These are phyloP conservation scores for Alisma plantagoaquatica DNA, from an alignment of 106 monocot genomes.

Conservation along the genomic window DNA sequence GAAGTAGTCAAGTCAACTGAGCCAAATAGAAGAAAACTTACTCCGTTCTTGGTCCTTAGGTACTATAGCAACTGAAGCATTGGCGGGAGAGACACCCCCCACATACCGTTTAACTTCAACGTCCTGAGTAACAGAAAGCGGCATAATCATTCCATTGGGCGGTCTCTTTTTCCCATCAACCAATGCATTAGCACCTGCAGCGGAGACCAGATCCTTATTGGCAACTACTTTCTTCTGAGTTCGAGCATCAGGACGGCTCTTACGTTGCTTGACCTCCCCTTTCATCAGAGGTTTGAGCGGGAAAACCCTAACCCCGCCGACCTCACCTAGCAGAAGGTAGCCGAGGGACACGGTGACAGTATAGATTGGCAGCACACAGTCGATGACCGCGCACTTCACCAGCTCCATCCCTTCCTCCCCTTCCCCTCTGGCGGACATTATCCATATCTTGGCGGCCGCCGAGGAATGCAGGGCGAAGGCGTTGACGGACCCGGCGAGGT, in stretches of 20 bases:
- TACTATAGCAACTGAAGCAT: no score
- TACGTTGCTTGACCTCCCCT: slow-evolving; percentile 10
- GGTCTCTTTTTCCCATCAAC: slow-evolving; percentile 15
- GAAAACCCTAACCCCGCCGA: slow-evolving; percentile 44
- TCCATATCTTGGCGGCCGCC: slow-evolving; percentile 38
- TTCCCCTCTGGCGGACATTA: slow-evolving; percentile 20
- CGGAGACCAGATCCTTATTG: no score
- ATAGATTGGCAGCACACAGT: slow-evolving; percentile 34
- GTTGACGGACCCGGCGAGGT: slow-evolving; percentile 32
- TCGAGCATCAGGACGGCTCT: not conserved
- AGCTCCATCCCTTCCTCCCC: slow-evolving; percentile 17
- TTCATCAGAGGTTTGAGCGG: slow-evolving; percentile 38
- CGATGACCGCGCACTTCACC: slow-evolving; percentile 49
- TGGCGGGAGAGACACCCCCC: no score
- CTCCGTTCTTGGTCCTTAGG: not conserved
- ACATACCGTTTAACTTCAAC: no score
- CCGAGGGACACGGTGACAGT: slow-evolving; percentile 22
- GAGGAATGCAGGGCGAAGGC: slow-evolving; percentile 35
- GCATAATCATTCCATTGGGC: slow-evolving; percentile 26
- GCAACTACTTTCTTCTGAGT: not conserved
- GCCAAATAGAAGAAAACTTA: not conserved
- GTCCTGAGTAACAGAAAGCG: no score
- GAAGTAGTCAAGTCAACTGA: not conserved
- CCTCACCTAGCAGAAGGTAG: slow-evolving; percentile 58
- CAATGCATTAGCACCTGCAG: no score